Base-by-base conservation (phyloP, 1,139 yeast species). In the Debaryomycetaceae sp. region DNA sequence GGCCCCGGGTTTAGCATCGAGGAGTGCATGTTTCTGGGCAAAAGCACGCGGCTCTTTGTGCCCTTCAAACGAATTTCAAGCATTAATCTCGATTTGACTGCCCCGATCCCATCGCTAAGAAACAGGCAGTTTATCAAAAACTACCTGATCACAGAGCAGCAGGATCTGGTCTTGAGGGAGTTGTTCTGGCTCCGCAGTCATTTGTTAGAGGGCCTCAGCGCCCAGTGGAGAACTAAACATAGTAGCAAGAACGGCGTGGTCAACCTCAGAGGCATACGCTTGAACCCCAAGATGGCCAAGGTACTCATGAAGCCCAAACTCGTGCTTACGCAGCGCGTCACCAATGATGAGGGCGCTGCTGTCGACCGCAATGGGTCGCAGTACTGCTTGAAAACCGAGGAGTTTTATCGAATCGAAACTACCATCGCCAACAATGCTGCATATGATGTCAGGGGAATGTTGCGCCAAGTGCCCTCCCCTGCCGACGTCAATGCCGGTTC, bases 161-260 rank as follows among this genome's bases (percentile, higher is more conserved):
- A 71, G 35, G 83, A 72, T 36, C 65, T 57, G 41, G 51, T 42
- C 26, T 69, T 77, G 56, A 67, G 76, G 37, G 78, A 78, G 40
- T 59, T 74, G 5, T 91, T 88, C 52, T 91, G 98, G 98, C 71
- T 83, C 36, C 61, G 95, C 34, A 78, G 82, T 35, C 65, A 69
- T 34, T 51, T 91, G 2, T 57, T 91, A 33, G 66, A 69, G 26
- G 62, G 65, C 18, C 45, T 91, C 10, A 51, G 56, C 3, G 96
- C 95, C 2, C 43, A 53, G 2, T 89, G 97, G 97, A 49, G 43
- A 12, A 58, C 66, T 11, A 39, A 38, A 2, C 45, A 48, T 15
- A 38, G 39, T 10, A 41, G 40, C 9, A 50, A 83, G 29, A 32
- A 45, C 1, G 96, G 96, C 1, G 47, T 50, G 7, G 65, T 85